phyloP scores from a whole-genome alignment of 2,329 filamentous ascomycete genomes.

The Sarocladium oryzae region DNA sequence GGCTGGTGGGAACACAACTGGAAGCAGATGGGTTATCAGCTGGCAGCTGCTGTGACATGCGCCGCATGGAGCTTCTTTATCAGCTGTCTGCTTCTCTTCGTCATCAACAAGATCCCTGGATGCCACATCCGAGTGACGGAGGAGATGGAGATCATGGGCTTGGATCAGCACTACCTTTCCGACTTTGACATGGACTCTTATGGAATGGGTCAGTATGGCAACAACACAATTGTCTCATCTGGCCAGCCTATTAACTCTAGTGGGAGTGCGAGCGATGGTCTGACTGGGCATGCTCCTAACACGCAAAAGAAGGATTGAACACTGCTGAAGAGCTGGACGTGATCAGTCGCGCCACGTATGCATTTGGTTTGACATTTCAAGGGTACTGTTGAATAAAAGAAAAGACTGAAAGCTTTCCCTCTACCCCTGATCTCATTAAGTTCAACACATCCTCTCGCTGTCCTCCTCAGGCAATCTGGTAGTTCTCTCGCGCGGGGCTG shows the following conservation, averaged over 20 bases:
- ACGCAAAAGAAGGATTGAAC: slow-evolving; percentile 1
- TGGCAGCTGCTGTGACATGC: slow-evolving; percentile 46
- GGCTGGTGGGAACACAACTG: slow-evolving; percentile 44
- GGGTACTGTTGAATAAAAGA: too few species aligned
- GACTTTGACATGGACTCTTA: slow-evolving; percentile 13
- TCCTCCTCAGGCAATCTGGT: background rate
- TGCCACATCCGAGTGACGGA: slow-evolving; percentile 45
- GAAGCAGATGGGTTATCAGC: slow-evolving; percentile 47
- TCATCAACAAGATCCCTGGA: slow-evolving; percentile 49
- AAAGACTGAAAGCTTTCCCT: too few species aligned
- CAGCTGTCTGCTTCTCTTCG: slow-evolving; percentile 42
- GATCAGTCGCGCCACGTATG: too few species aligned
- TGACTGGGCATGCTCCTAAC: background rate
- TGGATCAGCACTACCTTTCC: slow-evolving; percentile 31
- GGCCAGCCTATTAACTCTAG: background rate
- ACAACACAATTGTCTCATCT: background rate
- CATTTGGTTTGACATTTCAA: too few species aligned
- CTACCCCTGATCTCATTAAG: background rate
- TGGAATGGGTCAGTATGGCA: slow-evolving; percentile 11
- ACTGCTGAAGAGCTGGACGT: too few species aligned
- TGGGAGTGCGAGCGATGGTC: background rate
- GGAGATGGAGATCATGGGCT: slow-evolving; percentile 43
- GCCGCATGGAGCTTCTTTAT: slow-evolving; percentile 46
- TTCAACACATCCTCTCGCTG: background rate
- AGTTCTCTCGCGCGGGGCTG: background rate